A percentile compares a stretch with the other conserved stretches of the same genome.
Conservation (phyloP, 768 basidiomycete species). For the Cyathus striatus region DNA sequence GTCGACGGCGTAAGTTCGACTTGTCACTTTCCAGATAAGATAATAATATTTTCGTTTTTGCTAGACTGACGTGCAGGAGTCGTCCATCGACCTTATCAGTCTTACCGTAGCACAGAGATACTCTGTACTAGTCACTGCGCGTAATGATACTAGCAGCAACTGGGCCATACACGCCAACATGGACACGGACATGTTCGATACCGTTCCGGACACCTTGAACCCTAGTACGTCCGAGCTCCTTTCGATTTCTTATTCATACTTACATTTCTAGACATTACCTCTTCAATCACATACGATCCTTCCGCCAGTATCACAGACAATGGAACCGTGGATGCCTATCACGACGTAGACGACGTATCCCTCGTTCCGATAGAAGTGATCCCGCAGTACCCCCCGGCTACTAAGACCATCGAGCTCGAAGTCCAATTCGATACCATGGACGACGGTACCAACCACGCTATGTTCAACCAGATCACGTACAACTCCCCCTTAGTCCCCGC, state of each 20-base stretch:
- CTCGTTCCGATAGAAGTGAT: constrained; percentile 58
- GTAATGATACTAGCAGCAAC: constrained; percentile 80
- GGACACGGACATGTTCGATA: constrained; percentile 88
- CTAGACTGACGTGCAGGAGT: constrained; percentile 75
- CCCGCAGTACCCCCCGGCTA: constrained; percentile 39
- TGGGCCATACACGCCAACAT: constrained; percentile 91
- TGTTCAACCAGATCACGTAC: constrained; percentile 68
- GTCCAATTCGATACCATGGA: constrained; percentile 80
- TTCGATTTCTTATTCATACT: not conserved
- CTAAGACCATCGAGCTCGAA: constrained; percentile 63
- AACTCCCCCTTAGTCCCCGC: constrained; percentile 70
- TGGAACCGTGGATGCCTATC: constrained; percentile 51
- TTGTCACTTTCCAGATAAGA: constrained; percentile 1
- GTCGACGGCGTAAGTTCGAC: constrained; percentile 62
- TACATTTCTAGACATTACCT: constrained; percentile 59
- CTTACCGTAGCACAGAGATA: constrained; percentile 90
- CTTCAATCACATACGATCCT: constrained; percentile 72
- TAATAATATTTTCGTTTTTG: constrained; percentile 1
- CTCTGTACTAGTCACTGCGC: constrained; percentile 86
- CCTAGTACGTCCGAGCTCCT: constrained; percentile 48
- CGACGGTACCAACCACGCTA: constrained; percentile 82
- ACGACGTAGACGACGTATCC: constrained; percentile 58
- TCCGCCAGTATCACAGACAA: constrained; percentile 46
- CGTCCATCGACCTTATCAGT: constrained; percentile 63
- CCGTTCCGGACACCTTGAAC: constrained; percentile 61